Base-by-base conservation (phyloP, 1,284 basidiomycete species). In the Exobasidium rhododendri region DNA sequence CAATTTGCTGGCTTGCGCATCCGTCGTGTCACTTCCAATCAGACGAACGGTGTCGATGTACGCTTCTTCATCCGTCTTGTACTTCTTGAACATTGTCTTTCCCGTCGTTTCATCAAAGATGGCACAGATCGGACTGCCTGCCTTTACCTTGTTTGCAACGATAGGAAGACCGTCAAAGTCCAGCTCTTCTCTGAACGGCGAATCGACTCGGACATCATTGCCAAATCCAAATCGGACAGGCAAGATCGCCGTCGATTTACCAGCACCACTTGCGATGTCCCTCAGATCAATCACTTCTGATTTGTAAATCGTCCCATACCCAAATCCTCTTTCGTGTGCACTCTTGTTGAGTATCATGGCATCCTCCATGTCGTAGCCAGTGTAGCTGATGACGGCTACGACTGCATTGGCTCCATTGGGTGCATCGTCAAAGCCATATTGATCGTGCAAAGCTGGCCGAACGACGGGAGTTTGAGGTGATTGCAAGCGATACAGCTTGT, bases 291-390 rank as follows among this genome's bases (percentile, higher is more conserved):
- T 84, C 46, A 90, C 90, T 77, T 94, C 88, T 4, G 91, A 89
- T 82, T 98, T 98, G 85, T 97, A 98, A 44, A 99, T 87, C 0
- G 93, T 92, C 24, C 96, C 96, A 78, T 98, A 97, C 0, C 85
- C 93, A 79, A 99, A 99, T 0, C 96, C 96, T 47, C 96, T 89
- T 82, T 99, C 96, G 80, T 98, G 93, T 2, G 92, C 90, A 3
- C 93, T 97, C 83, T 98, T 98, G 83, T 99, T 99, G 58, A 99
- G 83, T 71, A 99, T 98, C 96, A 99, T 99, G 66, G 96, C 96
- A 75, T 99, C 96, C 83, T 99, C 96, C 96, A 99, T 99, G 81
- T 99, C 96, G 82, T 99, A 99, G 4, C 96, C 96, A 0, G 96
- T 99, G 81, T 99, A 99, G 0, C 96, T 98, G 71, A 99, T 97